Evolutionary conservation across 345 rosid genomes (phyloP), one percentile per base, ranked within the genome.

Genomic region (Linum usitatissimum): DNA sequence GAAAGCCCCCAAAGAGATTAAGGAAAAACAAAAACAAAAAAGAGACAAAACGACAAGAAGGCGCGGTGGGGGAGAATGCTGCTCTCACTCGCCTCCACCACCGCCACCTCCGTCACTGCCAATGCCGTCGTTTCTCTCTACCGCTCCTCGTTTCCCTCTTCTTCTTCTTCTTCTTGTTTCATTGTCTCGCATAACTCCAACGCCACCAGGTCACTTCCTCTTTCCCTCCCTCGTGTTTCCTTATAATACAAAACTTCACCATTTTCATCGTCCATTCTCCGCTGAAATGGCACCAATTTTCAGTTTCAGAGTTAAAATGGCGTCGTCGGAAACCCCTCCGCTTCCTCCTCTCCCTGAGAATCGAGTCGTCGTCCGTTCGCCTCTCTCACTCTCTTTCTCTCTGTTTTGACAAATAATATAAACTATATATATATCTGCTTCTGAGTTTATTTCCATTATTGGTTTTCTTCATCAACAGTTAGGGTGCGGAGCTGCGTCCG

Each of bases 401-500:
- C n/a, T 31, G 23, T 40, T 39, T 13, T 38, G 23, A 2, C 3
- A 18, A 9, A 55, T n/a, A n/a, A n/a, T n/a, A n/a, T n/a, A n/a
- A n/a, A n/a, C n/a, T n/a, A n/a, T n/a, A n/a, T n/a, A n/a, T n/a
- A n/a, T n/a, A 55, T 59, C 8, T 18, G 18, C n/a, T 55, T 40
- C 36, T 31, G 36, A 6, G 23, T 17, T 19, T 63, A 8, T 19
- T n/a, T n/a, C n/a, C n/a, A n/a, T n/a, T n/a, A n/a, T n/a, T n/a
- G n/a, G n/a, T n/a, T 30, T 3, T 53, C 6, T 5, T 64, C 56
- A 57, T 20, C 56, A 34, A 65, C 87, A 91, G 95, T 74, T 91
- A 48, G 96, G 96, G 8, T 81, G 85, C 38, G 94, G 96, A 53
- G 78, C 70, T 10, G 72, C 70, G 45, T 30, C 65, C 18, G 76